These are phyloP conservation scores for Piper betle DNA, from an alignment of 164 flowering plant genomes.

Conservation along the genomic window DNA sequence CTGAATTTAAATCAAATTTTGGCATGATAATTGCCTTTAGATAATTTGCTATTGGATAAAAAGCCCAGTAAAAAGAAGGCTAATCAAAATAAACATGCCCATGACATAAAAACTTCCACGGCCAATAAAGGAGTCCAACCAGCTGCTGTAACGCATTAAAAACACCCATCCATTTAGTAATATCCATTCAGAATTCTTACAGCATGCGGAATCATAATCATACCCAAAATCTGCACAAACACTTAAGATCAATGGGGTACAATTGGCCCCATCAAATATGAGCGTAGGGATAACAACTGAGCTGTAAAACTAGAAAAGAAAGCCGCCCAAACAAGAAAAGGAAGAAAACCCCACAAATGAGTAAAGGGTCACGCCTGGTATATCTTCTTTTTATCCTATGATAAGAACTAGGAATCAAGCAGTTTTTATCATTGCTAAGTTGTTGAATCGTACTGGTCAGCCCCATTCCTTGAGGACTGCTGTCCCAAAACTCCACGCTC, in stretches of 20 bases:
- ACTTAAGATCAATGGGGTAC: background rate
- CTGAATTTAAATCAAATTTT: too few species aligned
- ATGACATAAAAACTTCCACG: too few species aligned
- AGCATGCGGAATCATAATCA: background rate
- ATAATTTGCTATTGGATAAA: too few species aligned
- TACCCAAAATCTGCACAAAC: background rate
- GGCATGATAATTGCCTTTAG: too few species aligned
- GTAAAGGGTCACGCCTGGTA: background rate
- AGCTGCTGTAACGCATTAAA: too few species aligned
- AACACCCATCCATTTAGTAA: background rate
- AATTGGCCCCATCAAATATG: background rate
- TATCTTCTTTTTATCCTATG: background rate
- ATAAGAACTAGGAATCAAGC: too few species aligned
- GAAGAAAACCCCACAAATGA: background rate
- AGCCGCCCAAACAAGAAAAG: background rate
- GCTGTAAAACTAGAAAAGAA: background rate
- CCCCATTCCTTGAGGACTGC: conserved; percentile 29
- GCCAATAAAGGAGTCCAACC: background rate
- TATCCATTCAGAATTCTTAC: background rate
- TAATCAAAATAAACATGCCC: too few species aligned
- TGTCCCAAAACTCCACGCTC: conserved; percentile 34
- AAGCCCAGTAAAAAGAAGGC: too few species aligned
- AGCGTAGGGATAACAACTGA: background rate
- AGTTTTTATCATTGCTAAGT: background rate
- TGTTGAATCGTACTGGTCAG: conserved; percentile 14